Base-by-base conservation (phyloP, 352 stramenopile species). In the Phytopythium ostracodes region DNA sequence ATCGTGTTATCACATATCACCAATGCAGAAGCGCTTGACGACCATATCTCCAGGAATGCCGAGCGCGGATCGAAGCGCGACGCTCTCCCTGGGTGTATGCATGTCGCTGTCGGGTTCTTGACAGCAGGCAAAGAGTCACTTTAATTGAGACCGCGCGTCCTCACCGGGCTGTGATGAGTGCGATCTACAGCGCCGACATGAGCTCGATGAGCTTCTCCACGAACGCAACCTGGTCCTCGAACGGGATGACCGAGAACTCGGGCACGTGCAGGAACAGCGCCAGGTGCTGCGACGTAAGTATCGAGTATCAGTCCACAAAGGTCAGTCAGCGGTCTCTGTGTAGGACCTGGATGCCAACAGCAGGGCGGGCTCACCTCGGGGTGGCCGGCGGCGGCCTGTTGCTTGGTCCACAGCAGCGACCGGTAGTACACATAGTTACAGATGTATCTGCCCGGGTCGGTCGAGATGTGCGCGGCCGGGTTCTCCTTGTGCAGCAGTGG, bases 371-470 rank as follows among this genome's bases (percentile, higher is more conserved):
- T 52, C 64, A 87, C 73, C 53, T 71, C 40, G 12, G 64, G 66
- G 31, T 76, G 57, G 14, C 63, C 65, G 50, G 77, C 75, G 59
- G 44, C 58, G 22, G 61, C 65, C 29, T 82, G 73, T 24, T 67
- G 53, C 40, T 89, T 81, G 62, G 72, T 65, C 81, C 83, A 91
- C 40, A 81, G 65, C 17, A 95, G 79, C 67, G 84, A 93, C 35
- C 77, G 66, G 65, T 81, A 95, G 76, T 91, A 95, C 18, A 92
- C 84, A 63, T 77, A 92, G 70, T 95, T 95, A 72, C 86, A 95
- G 60, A 95, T 91, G 72, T 92, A 95, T 25, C 86, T 73, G 8
- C 86, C 86, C 2, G 84, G 84, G 62, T 95, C 81, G 14, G 62
- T 89, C 17, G 86, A 95, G 50, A 95, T 73, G 7, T 33, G 58